These are phyloP conservation scores for Solioccasus polychromus DNA, from an alignment of 768 basidiomycete genomes.

Conservation along the genomic window DNA sequence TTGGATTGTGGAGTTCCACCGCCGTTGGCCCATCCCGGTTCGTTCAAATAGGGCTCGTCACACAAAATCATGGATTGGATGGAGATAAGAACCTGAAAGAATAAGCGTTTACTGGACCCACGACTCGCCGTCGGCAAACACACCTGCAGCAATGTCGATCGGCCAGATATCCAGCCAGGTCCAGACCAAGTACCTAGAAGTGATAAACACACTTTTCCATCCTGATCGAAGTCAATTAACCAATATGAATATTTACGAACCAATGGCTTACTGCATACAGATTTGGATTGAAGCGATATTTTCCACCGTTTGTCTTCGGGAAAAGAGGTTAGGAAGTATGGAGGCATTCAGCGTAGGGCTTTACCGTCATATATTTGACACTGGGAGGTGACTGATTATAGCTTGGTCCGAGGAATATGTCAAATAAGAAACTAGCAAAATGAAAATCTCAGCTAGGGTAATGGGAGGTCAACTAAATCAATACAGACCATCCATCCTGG, in stretches of 20 bases:
- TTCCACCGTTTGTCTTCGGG: constrained; percentile 77
- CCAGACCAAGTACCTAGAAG: constrained; percentile 91
- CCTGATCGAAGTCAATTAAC: constrained; percentile 44
- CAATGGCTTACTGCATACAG: constrained; percentile 68
- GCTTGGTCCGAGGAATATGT: constrained; percentile 87
- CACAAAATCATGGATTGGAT: constrained; percentile 97
- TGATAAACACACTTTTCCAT: constrained; percentile 93
- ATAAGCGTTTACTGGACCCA: background rate
- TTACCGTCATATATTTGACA: constrained; percentile 65
- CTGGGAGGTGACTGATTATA: constrained; percentile 86
- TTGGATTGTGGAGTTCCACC: constrained; percentile 73
- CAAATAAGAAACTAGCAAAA: constrained; percentile 79
- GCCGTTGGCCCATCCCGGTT: constrained; percentile 81
- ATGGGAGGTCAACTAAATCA: background rate
- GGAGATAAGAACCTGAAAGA: constrained; percentile 70
- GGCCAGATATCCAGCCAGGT: constrained; percentile 90
- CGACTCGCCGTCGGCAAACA: constrained; percentile 9
- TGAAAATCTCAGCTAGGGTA: constrained; percentile 8
- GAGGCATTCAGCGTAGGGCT: background rate
- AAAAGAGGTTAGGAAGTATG: constrained; percentile 10
- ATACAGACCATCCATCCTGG: constrained; percentile 82
- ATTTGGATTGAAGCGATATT: constrained; percentile 92
- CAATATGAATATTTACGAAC: background rate
- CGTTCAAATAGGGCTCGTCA: constrained; percentile 89
- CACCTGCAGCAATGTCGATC: constrained; percentile 85